Conservation (phyloP, 352 stramenopile species). For the Globisporangium okanoganense region DNA sequence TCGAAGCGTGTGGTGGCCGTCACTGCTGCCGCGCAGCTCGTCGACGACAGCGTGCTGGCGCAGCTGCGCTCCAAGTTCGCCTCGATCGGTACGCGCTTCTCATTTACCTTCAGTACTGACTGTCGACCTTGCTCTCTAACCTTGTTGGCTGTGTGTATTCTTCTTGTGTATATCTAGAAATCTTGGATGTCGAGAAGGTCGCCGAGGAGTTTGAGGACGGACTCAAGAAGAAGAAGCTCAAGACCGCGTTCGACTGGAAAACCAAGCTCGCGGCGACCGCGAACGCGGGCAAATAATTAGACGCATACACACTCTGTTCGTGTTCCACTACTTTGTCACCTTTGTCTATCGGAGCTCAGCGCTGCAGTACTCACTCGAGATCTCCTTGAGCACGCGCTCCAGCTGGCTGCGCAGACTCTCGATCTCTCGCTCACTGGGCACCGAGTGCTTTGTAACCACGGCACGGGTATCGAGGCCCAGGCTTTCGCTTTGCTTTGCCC, state of each 20-base stretch:
- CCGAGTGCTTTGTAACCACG: neutral
- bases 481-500: neutral
- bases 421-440: conserved; percentile 31
- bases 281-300: conserved; percentile 8
- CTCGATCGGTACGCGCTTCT: conserved; percentile 41
- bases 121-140: neutral
- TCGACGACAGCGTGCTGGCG: conserved; percentile 24
- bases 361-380: conserved; percentile 45
- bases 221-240: conserved; percentile 82
- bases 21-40: conserved; percentile 7
- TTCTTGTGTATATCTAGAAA: conserved; percentile 22
- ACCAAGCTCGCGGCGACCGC: conserved; percentile 22
- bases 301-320: neutral
- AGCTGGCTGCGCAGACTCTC: conserved; percentile 37
- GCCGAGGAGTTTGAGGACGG: conserved; percentile 61
- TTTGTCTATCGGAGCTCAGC: conserved; percentile 31
- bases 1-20: conserved; percentile 8
- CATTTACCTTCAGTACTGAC: neutral
- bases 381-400: conserved; percentile 44
- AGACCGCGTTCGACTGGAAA: conserved; percentile 39
- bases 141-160: conserved; percentile 8
- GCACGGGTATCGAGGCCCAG: no score
- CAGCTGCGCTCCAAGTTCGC: conserved; percentile 43
- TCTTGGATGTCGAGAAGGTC: conserved; percentile 40
- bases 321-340: neutral